Evolutionary conservation across 1,284 basidiomycete species (phyloP).

Genomic region (Trichosporon sp.): DNA sequence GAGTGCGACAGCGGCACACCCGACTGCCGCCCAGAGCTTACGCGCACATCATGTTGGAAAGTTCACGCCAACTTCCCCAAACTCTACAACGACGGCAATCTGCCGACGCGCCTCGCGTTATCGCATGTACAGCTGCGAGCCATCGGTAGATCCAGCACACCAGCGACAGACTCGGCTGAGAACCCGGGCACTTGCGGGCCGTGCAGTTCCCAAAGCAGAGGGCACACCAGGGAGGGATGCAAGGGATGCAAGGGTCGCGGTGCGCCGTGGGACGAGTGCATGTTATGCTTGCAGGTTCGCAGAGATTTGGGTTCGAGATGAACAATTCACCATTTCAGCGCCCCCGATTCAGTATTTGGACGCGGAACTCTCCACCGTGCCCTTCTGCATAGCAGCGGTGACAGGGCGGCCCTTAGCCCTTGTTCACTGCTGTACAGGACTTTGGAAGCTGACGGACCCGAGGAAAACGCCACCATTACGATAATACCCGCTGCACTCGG

Average conservation of each 20-base stretch:
- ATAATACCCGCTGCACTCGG: neutral
- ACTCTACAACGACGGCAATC: neutral
- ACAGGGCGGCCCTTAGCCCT: neutral
- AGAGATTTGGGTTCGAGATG: constrained; percentile 7
- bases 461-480: constrained; percentile 6
- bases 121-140: neutral
- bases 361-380: constrained; percentile 15
- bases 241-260: neutral
- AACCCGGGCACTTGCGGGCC: neutral
- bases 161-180: neutral
- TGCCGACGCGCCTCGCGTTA: neutral
- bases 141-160: too few relatives aligned
- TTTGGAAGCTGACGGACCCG: neutral
- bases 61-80: neutral
- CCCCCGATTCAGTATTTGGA: constrained; percentile 6
- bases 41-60: neutral
- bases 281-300: neutral
- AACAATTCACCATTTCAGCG: neutral
- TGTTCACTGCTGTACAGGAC: neutral
- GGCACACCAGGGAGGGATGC: neutral
- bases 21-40: neutral
- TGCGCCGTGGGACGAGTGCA: neutral
- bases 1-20: neutral
- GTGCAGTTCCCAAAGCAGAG: neutral
- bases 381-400: neutral